These are phyloP conservation scores for Polysphondylium violaceum DNA, from an alignment of 78 protist genomes.

Conservation along the genomic window DNA sequence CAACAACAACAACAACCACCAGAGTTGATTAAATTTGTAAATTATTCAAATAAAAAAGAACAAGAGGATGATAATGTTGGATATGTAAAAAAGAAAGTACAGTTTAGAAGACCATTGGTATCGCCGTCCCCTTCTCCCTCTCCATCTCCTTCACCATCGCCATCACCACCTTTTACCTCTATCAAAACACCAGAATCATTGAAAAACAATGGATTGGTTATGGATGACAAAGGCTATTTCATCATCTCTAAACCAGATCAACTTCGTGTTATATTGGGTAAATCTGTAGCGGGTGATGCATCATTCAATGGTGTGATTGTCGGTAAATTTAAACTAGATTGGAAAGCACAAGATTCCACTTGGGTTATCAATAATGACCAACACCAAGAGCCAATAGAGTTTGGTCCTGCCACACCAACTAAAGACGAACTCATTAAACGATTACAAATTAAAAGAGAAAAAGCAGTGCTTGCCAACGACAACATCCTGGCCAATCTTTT, in stretches of 20 bases:
- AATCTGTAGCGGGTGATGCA: constrained; percentile 36
- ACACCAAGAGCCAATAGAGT: background rate
- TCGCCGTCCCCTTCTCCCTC: background rate
- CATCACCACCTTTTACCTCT: background rate
- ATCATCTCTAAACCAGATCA: constrained; percentile 6
- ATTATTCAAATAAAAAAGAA: background rate
- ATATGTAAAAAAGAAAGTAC: no score
- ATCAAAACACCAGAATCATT: constrained; percentile 6
- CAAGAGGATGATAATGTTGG: background rate
- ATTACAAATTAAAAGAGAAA: constrained; percentile 10
- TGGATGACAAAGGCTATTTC: constrained; percentile 29
- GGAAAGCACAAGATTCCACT: constrained; percentile 23
- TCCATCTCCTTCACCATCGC: background rate
- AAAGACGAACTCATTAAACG: constrained; percentile 12
- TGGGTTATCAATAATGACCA: constrained; percentile 23
- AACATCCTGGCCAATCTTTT: background rate
- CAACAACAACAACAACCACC: background rate
- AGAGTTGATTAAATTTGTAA: no score
- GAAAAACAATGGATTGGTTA: background rate
- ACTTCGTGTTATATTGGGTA: constrained; percentile 17
- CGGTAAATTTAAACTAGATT: constrained; percentile 65
- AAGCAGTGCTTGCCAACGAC: constrained; percentile 18
- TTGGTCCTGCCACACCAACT: constrained; percentile 68
- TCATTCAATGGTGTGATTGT: constrained; percentile 41
- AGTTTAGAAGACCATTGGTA: no score